Evolutionary conservation across 1,284 basidiomycete species (phyloP).

Genomic region (Thelephora terrestris): DNA sequence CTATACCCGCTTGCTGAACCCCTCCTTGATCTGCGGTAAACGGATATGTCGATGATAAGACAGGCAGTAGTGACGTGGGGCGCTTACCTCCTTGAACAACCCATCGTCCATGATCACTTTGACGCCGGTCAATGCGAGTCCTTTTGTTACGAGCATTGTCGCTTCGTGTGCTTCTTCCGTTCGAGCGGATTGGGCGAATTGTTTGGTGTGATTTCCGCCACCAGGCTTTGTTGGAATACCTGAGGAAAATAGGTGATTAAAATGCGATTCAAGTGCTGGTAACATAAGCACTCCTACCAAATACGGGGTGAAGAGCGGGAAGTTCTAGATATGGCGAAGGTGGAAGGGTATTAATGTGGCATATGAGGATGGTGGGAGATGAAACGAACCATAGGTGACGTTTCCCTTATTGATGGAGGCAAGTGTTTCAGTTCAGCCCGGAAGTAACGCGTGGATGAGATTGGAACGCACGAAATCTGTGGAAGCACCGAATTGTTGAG

Average conservation of each 20-base stretch:
- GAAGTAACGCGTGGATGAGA: background rate
- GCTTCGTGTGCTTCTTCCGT: conserved; percentile 47
- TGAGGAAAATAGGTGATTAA: conserved; percentile 14
- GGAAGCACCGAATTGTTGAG: conserved; percentile 36
- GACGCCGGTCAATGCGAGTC: conserved; percentile 47
- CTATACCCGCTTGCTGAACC: conserved; percentile 1
- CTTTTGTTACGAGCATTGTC: conserved; percentile 46
- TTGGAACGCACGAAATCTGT: conserved; percentile 58
- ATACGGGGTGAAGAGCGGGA: conserved; percentile 16
- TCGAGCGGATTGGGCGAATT: conserved; percentile 44
- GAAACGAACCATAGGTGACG: conserved; percentile 41
- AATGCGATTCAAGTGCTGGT: conserved; percentile 1
- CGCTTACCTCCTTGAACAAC: conserved; percentile 29
- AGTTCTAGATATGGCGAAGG: conserved; percentile 1
- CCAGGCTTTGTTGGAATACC: conserved; percentile 40
- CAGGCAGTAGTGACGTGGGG: too few relatives aligned
- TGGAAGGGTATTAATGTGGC: background rate
- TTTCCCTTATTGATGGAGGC: conserved; percentile 37
- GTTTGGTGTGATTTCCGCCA: conserved; percentile 57
- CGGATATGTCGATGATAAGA: background rate
- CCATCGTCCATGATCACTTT: conserved; percentile 44
- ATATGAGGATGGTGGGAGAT: background rate
- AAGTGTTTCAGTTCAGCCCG: background rate
- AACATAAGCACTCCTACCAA: background rate
- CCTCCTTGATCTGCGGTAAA: conserved; percentile 7